phyloP scores from a whole-genome alignment of 495 filamentous ascomycete species.

The Schizothecium vesticola region DNA sequence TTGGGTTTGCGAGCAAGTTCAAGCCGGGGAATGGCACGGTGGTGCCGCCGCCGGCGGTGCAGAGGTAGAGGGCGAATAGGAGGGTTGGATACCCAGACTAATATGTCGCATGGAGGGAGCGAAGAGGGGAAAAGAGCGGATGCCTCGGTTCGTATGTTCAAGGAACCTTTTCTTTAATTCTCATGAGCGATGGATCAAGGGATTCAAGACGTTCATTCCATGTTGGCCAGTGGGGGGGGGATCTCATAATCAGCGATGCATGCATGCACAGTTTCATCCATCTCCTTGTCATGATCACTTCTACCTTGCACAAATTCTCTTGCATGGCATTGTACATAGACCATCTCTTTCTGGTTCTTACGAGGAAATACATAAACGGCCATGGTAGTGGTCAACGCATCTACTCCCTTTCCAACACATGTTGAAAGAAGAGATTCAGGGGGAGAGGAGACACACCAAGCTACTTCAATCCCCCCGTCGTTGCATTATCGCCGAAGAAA shows the following conservation, averaged over 20 bases:
- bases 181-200: too few species aligned
- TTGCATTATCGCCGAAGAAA: neutral
- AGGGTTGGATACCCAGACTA: too few species aligned
- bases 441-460: neutral
- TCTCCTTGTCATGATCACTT: neutral
- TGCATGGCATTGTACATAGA: neutral
- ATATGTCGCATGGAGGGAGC: too few species aligned
- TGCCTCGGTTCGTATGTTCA: too few species aligned
- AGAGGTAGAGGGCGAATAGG: neutral
- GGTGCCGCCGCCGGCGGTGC: neutral
- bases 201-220: neutral
- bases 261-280: neutral
- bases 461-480: neutral
- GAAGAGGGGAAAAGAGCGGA: too few species aligned
- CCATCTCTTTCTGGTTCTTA: neutral
- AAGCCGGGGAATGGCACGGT: slow-evolving; percentile 18
- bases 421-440: too few species aligned
- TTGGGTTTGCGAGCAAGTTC: slow-evolving; percentile 56
- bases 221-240: neutral
- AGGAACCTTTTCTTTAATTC: neutral
- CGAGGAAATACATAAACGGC: neutral
- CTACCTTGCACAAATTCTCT: neutral
- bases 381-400: too few species aligned
- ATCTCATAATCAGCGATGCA: neutral
- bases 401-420: too few species aligned